A percentile compares a stretch with the other conserved stretches of the same genome.
These are phyloP conservation scores for Chlorella sp. DNA, from an alignment of 139 green algal species.

Conservation along the genomic window DNA sequence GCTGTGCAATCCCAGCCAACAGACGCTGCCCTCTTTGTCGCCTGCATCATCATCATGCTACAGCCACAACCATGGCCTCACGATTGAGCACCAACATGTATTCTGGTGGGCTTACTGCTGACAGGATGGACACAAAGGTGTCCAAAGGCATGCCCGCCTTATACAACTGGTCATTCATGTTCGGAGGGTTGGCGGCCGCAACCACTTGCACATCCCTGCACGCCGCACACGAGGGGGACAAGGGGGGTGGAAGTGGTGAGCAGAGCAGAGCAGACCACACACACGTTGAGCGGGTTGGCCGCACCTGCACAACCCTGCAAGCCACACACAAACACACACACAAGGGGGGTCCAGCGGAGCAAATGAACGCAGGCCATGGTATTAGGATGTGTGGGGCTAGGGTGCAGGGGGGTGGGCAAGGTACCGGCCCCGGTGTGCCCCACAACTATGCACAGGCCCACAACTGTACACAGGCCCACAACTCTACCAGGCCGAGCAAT, in stretches of 20 bases:
- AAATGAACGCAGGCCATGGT: too few species aligned
- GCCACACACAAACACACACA: neutral
- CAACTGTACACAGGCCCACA: too few species aligned
- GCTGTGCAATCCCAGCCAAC: too few species aligned
- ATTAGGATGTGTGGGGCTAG: too few species aligned
- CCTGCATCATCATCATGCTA: too few species aligned
- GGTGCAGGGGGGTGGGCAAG: too few species aligned
- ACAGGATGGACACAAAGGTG: neutral
- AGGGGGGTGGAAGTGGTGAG: neutral
- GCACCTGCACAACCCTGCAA: neutral
- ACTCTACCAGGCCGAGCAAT: too few species aligned
- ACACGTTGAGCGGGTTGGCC: too few species aligned
- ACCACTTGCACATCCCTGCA: neutral
- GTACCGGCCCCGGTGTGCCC: too few species aligned
- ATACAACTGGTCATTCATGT: neutral
- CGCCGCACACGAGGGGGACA: neutral
- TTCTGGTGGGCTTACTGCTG: neutral
- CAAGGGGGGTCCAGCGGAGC: too few species aligned
- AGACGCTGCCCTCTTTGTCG: too few species aligned
- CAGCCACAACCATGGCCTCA: neutral
- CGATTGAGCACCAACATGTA: neutral
- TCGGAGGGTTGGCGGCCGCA: neutral
- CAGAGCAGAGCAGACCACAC: neutral
- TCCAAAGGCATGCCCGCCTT: slow-evolving; percentile 13
- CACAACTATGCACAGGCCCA: too few species aligned